Percentiles rank a stretch among this genome's conserved stretches.
Conservation (phyloP, 805 yeast genomes). For the Candida ascalaphidarum region DNA sequence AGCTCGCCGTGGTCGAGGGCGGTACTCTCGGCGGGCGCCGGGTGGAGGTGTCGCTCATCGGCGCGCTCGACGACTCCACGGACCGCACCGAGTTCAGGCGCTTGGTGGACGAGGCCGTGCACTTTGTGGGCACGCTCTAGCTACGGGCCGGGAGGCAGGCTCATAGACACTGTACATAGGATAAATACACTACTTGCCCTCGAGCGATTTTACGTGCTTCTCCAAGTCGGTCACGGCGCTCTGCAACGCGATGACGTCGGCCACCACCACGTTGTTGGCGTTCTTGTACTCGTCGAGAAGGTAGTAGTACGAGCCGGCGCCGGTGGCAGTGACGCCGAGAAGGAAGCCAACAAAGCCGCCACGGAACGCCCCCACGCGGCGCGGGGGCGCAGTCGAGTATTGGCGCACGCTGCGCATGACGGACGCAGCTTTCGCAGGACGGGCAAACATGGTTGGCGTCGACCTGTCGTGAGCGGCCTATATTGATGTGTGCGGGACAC, state of each 20-base stretch:
- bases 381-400: constrained; percentile 23
- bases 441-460: no score
- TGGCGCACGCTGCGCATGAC: constrained; percentile 8
- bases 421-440: no score
- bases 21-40: constrained; percentile 50
- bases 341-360: constrained; percentile 67
- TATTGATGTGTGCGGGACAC: no score
- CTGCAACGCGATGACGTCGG: constrained; percentile 67
- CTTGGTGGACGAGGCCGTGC: constrained; percentile 14
- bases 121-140: constrained; percentile 10
- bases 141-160: no score
- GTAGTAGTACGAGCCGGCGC: constrained; percentile 70
- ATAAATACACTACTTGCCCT: constrained; percentile 28
- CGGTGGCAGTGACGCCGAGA: constrained; percentile 67
- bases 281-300: constrained; percentile 69
- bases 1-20: constrained; percentile 35
- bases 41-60: constrained; percentile 22
- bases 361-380: constrained; percentile 32
- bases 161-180: no score
- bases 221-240: constrained; percentile 61
- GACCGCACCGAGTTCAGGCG: constrained; percentile 13
- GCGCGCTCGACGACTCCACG: constrained; percentile 7
- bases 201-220: constrained; percentile 57
- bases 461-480: no score
- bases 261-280: constrained; percentile 62